A percentile compares a stretch with the other conserved stretches of the same genome.
Conservation (phyloP, 176 grass and related monocot genomes). For the Calamus simplicifolius region DNA sequence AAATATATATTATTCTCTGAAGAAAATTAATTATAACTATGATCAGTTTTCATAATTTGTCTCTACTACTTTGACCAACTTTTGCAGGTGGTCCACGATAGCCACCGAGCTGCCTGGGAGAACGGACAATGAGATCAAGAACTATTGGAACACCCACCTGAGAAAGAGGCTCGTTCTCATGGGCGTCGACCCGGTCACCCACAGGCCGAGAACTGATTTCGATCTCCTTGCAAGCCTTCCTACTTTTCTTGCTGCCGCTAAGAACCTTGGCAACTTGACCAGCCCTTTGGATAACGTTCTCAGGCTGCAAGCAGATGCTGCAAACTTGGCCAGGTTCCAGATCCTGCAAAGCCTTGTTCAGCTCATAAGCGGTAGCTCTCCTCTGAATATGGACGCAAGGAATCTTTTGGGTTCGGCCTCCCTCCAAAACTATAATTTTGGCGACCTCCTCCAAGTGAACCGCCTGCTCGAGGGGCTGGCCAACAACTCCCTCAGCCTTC, state of each 20-base stretch:
- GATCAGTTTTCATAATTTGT: too few relatives aligned
- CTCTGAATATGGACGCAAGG: neutral
- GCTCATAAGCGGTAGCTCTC: neutral
- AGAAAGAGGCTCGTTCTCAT: conserved; percentile 59
- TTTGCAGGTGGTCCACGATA: conserved; percentile 62
- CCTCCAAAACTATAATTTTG: too few relatives aligned
- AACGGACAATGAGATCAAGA: conserved; percentile 19
- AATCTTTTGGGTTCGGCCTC: neutral
- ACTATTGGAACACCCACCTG: conserved; percentile 34
- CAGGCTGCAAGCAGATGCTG: conserved; percentile 8
- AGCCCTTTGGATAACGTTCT: conserved; percentile 9
- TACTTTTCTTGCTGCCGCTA: conserved; percentile 17
- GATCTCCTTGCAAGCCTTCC: neutral
- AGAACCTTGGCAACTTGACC: conserved; percentile 60
- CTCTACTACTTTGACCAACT: neutral
- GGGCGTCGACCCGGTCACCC: conserved; percentile 61
- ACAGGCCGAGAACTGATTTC: conserved; percentile 28
- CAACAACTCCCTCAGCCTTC: too few relatives aligned
- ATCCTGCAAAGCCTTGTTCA: conserved; percentile 11
- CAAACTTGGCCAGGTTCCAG: neutral
- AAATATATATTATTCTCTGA: too few relatives aligned
- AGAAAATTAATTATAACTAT: too few relatives aligned
- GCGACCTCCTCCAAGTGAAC: too few relatives aligned
- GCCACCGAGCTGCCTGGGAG: conserved; percentile 24
- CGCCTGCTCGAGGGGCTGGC: too few relatives aligned